phyloP scores from a whole-genome alignment of 352 stramenopile species.

The Plasmopara halstedii region DNA sequence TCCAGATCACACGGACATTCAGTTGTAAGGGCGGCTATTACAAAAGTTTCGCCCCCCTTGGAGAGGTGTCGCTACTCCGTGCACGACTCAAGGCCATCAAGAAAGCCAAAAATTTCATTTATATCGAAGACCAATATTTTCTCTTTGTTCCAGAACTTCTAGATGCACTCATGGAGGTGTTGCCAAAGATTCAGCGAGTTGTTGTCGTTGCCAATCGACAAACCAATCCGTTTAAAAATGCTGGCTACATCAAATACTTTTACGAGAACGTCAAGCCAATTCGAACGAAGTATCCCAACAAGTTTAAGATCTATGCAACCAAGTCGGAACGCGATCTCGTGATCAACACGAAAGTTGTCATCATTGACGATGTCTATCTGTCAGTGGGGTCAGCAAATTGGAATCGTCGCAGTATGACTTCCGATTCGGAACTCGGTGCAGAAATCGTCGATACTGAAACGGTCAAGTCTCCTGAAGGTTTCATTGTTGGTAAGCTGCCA shows the following conservation, averaged over 20 bases:
- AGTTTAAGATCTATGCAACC: constrained; percentile 29
- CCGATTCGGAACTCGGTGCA: constrained; percentile 45
- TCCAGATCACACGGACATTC: constrained; percentile 20
- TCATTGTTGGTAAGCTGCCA: constrained; percentile 30
- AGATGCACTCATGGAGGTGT: constrained; percentile 27
- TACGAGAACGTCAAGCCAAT: constrained; percentile 46
- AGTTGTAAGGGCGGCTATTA: constrained; percentile 17
- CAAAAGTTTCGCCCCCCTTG: constrained; percentile 12
- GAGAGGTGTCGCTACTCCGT: constrained; percentile 14
- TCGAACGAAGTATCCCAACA: constrained; percentile 22
- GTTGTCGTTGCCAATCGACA: constrained; percentile 34
- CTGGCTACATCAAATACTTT: constrained; percentile 38
- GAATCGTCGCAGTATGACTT: constrained; percentile 42
- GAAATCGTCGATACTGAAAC: constrained; percentile 40
- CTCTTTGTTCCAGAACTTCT: constrained; percentile 14
- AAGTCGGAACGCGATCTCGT: constrained; percentile 29
- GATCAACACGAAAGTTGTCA: constrained; percentile 45
- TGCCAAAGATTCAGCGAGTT: constrained; percentile 38
- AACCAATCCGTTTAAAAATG: constrained; percentile 17
- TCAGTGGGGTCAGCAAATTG: constrained; percentile 53
- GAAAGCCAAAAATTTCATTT: constrained; percentile 21
- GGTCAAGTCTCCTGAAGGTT: constrained; percentile 15
- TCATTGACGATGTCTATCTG: constrained; percentile 58
- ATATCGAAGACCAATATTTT: constrained; percentile 21
- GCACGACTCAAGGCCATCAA: constrained; percentile 21